Conservation (phyloP, 2,329 filamentous ascomycete species). For the Hawksworthiomyces lignivorus region DNA sequence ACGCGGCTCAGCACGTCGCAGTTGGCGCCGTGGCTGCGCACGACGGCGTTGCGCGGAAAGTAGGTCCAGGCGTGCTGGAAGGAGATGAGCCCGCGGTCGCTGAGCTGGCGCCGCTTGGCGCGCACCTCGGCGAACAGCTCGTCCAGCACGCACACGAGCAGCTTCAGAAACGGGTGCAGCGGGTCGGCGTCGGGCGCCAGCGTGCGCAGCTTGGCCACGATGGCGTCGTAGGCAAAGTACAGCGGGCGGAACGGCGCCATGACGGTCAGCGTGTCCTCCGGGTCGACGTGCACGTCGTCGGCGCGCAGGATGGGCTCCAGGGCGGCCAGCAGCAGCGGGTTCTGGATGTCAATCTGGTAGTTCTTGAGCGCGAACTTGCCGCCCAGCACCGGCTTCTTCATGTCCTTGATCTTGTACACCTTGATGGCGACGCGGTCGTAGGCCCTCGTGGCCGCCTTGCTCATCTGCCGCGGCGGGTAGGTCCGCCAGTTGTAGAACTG, state of each 20-base stretch:
- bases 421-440: conserved; percentile 36
- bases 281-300: conserved; percentile 32
- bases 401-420: conserved; percentile 39
- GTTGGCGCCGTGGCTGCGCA: conserved; percentile 32
- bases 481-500: conserved; percentile 30
- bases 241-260: conserved; percentile 31
- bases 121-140: conserved; percentile 35
- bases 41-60: conserved; percentile 30
- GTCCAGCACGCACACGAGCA: conserved; percentile 33
- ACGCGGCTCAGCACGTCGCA: conserved; percentile 35
- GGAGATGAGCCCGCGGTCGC: conserved; percentile 29
- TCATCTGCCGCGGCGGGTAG: conserved; percentile 34
- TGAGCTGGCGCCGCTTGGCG: conserved; percentile 28
- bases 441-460: conserved; percentile 27
- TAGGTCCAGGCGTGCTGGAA: conserved; percentile 37
- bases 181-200: conserved; percentile 15
- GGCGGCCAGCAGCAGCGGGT: conserved; percentile 30
- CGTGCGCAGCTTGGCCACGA: conserved; percentile 24
- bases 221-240: conserved; percentile 37
- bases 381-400: conserved; percentile 29
- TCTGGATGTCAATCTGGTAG: conserved; percentile 35
- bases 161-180: conserved; percentile 30
- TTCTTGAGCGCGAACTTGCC: conserved; percentile 32
- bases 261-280: conserved; percentile 29
- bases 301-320: conserved; percentile 36